Conservation (phyloP, 495 filamentous ascomycete species). For the Penicillium samsonianum region DNA sequence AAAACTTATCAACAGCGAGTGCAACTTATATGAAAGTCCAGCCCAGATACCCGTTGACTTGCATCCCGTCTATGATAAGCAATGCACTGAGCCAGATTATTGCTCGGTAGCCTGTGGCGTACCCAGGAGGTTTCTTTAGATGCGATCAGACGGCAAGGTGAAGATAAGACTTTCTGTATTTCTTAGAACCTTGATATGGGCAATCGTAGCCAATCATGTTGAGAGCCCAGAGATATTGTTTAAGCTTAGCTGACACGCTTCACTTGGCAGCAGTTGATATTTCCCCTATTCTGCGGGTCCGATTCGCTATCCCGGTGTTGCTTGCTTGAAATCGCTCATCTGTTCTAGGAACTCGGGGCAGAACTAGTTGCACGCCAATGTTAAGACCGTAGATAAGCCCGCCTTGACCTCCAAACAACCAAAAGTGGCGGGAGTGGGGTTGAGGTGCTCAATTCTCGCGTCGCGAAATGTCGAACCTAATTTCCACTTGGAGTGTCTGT, state of each 20-base stretch:
- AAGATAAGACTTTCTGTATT: conserved; percentile 4
- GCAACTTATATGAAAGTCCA: not conserved
- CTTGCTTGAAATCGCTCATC: too few relatives aligned
- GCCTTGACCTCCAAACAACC: too few relatives aligned
- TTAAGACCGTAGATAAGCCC: too few relatives aligned
- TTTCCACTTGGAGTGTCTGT: too few relatives aligned
- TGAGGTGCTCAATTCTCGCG: too few relatives aligned
- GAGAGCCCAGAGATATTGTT: not conserved
- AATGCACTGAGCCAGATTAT: not conserved
- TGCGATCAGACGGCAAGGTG: not conserved
- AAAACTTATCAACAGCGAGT: not conserved
- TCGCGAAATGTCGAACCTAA: too few relatives aligned
- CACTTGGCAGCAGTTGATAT: not conserved
- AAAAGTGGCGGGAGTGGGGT: too few relatives aligned
- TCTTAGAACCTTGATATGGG: not conserved
- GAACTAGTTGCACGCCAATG: too few relatives aligned
- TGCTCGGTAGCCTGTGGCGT: not conserved
- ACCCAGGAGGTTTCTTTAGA: not conserved
- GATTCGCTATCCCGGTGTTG: too few relatives aligned
- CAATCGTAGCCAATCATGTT: conserved; percentile 2
- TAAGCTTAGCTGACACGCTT: conserved; percentile 2
- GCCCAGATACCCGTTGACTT: not conserved
- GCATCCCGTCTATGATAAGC: not conserved
- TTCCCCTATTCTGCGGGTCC: not conserved
- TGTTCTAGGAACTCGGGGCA: too few relatives aligned